These are phyloP conservation scores for Endoconidiophora polonica DNA, from an alignment of 2,329 filamentous ascomycete species.

Conservation along the genomic window DNA sequence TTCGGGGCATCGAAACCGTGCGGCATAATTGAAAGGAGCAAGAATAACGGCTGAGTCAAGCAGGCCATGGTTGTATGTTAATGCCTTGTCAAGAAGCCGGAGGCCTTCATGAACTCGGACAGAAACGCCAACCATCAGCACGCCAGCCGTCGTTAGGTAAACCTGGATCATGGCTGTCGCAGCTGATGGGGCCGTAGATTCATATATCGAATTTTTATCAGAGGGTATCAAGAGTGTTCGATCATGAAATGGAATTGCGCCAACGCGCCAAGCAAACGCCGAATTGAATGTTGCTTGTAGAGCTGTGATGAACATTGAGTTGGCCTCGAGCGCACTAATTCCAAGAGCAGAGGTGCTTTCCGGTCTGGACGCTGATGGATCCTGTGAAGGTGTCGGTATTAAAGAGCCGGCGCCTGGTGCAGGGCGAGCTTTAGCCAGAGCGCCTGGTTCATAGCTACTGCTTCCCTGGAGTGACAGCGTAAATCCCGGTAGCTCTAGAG, in stretches of 20 bases:
- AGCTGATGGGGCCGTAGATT: constrained; percentile 18
- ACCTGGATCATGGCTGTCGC: constrained; percentile 35
- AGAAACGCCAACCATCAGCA: constrained; percentile 32
- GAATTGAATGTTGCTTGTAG: constrained; percentile 7
- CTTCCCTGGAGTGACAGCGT: background rate
- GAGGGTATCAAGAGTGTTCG: constrained; percentile 16
- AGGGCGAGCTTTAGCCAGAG: constrained; percentile 7
- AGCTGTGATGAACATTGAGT: constrained; percentile 9
- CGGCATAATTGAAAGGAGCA: constrained; percentile 32
- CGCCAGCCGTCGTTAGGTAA: constrained; percentile 39
- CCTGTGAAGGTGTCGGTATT: background rate
- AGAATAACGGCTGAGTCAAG: constrained; percentile 32
- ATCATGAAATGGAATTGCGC: constrained; percentile 10
- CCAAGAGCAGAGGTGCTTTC: background rate
- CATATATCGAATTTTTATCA: constrained; percentile 17
- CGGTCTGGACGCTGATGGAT: background rate
- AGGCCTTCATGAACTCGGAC: constrained; percentile 32
- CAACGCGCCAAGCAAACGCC: background rate
- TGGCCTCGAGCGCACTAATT: constrained; percentile 3
- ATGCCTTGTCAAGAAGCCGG: constrained; percentile 27
- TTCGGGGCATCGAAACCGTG: constrained; percentile 6
- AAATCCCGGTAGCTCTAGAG: constrained; percentile 4
- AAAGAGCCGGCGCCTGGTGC: background rate
- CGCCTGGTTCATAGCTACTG: constrained; percentile 8
- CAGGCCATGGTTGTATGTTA: constrained; percentile 24